phyloP scores from a whole-genome alignment of 2,329 filamentous ascomycete genomes.

The Stemphylium lycopersici region DNA sequence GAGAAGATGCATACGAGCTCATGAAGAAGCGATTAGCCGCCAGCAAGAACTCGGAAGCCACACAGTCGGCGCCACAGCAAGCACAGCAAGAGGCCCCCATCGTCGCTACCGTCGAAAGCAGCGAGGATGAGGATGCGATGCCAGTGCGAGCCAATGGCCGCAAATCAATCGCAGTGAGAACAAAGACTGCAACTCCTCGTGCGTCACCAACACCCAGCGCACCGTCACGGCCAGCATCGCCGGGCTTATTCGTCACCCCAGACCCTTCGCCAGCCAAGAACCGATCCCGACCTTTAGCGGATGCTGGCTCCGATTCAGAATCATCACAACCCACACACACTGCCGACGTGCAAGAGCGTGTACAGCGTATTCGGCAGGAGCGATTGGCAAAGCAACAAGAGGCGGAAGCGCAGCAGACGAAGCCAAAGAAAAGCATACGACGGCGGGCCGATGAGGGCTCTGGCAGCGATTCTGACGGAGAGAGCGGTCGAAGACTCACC shows the following conservation, averaged over 20 bases:
- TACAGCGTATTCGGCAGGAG: conserved; percentile 75
- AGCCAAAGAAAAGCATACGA: conserved; percentile 43
- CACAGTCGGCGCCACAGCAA: conserved; percentile 5
- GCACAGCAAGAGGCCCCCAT: conserved; percentile 6
- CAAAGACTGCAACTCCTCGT: conserved; percentile 20
- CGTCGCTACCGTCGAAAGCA: conserved; percentile 19
- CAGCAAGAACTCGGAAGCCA: conserved; percentile 22
- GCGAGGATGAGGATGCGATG: conserved; percentile 39
- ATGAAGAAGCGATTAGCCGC: conserved; percentile 54
- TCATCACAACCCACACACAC: conserved; percentile 55
- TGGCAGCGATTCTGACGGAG: conserved; percentile 63
- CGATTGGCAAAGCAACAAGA: conserved; percentile 69
- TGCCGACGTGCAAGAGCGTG: conserved; percentile 71
- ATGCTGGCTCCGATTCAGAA: conserved; percentile 53
- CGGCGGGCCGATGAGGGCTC: conserved; percentile 53
- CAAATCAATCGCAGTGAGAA: conserved; percentile 13
- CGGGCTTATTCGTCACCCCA: conserved; percentile 65
- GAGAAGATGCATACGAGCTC: conserved; percentile 54
- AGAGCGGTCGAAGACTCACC: conserved; percentile 58
- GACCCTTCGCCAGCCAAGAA: conserved; percentile 43
- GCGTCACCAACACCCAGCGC: conserved; percentile 23
- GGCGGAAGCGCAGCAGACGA: conserved; percentile 48
- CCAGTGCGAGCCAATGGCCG: conserved; percentile 31
- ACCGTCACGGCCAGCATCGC: conserved; percentile 50
- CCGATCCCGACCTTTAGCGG: conserved; percentile 18